Percentiles rank a stretch among this genome's conserved stretches.
phyloP scores from a whole-genome alignment of 1,284 basidiomycete species.

The Rhodotorula glutinis region DNA sequence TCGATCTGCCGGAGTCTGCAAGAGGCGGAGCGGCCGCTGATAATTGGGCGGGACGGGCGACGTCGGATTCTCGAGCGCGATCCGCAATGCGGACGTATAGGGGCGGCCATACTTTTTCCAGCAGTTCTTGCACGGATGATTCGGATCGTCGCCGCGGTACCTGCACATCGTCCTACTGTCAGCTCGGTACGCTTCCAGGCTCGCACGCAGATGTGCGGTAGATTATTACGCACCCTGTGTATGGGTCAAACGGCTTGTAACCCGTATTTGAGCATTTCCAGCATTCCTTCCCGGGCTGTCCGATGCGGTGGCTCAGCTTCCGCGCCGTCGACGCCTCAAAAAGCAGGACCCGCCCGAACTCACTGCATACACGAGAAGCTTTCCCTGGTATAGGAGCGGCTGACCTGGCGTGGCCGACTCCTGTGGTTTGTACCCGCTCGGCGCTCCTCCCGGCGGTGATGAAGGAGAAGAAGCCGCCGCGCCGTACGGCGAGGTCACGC shows the following conservation, averaged over 20 bases:
- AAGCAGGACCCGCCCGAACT: too few species aligned
- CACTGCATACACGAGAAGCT: constrained; percentile 37
- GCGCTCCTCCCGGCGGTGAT: neutral
- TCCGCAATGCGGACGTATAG: constrained; percentile 15
- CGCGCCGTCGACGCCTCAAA: too few species aligned
- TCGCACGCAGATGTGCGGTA: too few species aligned
- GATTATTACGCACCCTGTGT: neutral
- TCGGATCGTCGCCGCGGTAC: constrained; percentile 30
- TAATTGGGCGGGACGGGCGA: constrained; percentile 21
- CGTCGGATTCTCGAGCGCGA: neutral
- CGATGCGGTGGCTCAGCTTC: neutral
- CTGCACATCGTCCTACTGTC: neutral
- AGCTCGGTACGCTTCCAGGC: too few species aligned
- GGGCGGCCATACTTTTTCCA: constrained; percentile 35
- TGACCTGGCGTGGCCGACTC: constrained; percentile 36
- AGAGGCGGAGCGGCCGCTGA: constrained; percentile 28
- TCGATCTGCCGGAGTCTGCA: constrained; percentile 8
- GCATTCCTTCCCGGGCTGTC: constrained; percentile 17
- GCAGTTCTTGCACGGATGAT: constrained; percentile 34
- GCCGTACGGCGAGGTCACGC: neutral
- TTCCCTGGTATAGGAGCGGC: constrained; percentile 32
- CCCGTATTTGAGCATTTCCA: constrained; percentile 36
- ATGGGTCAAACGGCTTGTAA: constrained; percentile 30
- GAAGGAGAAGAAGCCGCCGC: neutral
- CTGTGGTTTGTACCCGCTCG: constrained; percentile 31